A percentile compares a stretch with the other conserved stretches of the same genome.
These are phyloP conservation scores for Westerdykella aurantiaca DNA, from an alignment of 2,329 filamentous ascomycete genomes.

Conservation along the genomic window DNA sequence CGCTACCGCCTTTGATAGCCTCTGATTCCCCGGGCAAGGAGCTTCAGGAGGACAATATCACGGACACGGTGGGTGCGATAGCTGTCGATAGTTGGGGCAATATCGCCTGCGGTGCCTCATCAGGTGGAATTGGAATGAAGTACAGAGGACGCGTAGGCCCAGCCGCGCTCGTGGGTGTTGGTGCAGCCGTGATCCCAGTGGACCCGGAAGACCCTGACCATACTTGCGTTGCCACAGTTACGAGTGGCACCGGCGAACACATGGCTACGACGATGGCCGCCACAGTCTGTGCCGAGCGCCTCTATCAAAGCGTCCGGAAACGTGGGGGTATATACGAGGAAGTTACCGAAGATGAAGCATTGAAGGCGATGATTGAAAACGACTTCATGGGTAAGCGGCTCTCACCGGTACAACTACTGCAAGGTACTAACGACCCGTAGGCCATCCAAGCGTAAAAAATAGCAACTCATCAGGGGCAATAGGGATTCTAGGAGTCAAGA, in stretches of 20 bases:
- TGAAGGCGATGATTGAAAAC: slow-evolving; percentile 71
- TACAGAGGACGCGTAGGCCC: slow-evolving; percentile 86
- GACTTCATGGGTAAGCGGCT: slow-evolving; percentile 71
- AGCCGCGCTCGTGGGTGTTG: slow-evolving; percentile 86
- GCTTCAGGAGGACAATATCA: slow-evolving; percentile 57
- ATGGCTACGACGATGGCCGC: slow-evolving; percentile 96
- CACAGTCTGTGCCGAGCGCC: slow-evolving; percentile 73
- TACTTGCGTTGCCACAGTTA: slow-evolving; percentile 73
- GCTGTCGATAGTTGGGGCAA: slow-evolving; percentile 79
- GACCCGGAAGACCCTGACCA: slow-evolving; percentile 64
- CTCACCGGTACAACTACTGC: background rate
- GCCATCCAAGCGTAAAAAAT: slow-evolving; percentile 72
- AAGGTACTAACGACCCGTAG: slow-evolving; percentile 28
- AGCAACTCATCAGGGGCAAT: slow-evolving; percentile 83
- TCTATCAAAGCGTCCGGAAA: slow-evolving; percentile 66
- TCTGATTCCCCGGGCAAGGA: slow-evolving; percentile 2
- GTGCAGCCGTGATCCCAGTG: slow-evolving; percentile 78
- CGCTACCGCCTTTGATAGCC: slow-evolving; percentile 3
- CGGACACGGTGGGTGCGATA: slow-evolving; percentile 93
- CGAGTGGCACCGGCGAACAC: slow-evolving; percentile 93
- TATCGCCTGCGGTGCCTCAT: slow-evolving; percentile 92
- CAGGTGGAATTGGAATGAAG: slow-evolving; percentile 98
- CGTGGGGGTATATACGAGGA: slow-evolving; percentile 56
- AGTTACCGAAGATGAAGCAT: slow-evolving; percentile 70
- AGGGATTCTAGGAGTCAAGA: slow-evolving; percentile 86